Evolutionary conservation across 192 early-diverging fungal genomes (phyloP).

Genomic region (Entrophospora sp.): DNA sequence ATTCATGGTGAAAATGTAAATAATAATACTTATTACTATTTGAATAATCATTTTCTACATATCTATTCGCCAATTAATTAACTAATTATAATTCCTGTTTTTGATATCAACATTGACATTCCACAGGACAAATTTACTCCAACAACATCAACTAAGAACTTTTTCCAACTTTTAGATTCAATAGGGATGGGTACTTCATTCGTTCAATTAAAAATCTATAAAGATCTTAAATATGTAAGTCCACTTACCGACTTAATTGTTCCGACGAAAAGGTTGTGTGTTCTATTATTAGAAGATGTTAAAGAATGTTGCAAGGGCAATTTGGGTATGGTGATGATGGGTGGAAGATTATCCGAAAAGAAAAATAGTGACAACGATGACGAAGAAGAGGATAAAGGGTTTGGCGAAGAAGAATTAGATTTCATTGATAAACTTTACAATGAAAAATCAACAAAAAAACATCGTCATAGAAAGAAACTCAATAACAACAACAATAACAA

Average conservation of each 20-base stretch:
- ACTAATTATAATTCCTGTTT: no score
- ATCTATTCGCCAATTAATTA: no score
- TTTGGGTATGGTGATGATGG: neutral
- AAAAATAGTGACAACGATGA: no score
- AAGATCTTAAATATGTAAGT: conserved; percentile 9
- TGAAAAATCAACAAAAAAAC: no score
- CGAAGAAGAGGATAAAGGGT: neutral
- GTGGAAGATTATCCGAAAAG: conserved; percentile 5
- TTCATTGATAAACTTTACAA: no score
- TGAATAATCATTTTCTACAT: no score
- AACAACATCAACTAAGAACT: neutral
- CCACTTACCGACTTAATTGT: conserved; percentile 17
- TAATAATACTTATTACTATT: no score
- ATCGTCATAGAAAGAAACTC: no score
- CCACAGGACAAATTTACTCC: conserved; percentile 14
- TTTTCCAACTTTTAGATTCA: neutral
- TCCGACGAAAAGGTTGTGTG: conserved; percentile 14
- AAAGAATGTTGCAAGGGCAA: conserved; percentile 6
- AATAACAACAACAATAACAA: no score
- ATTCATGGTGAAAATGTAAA: conserved; percentile 17
- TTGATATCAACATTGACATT: no score
- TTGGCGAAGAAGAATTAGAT: no score
- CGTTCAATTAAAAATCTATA: conserved; percentile 17
- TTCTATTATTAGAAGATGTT: conserved; percentile 8
- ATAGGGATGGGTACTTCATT: neutral